These are phyloP conservation scores for Ceratobasidium sp. DNA, from an alignment of 1,284 basidiomycete genomes.

Conservation along the genomic window DNA sequence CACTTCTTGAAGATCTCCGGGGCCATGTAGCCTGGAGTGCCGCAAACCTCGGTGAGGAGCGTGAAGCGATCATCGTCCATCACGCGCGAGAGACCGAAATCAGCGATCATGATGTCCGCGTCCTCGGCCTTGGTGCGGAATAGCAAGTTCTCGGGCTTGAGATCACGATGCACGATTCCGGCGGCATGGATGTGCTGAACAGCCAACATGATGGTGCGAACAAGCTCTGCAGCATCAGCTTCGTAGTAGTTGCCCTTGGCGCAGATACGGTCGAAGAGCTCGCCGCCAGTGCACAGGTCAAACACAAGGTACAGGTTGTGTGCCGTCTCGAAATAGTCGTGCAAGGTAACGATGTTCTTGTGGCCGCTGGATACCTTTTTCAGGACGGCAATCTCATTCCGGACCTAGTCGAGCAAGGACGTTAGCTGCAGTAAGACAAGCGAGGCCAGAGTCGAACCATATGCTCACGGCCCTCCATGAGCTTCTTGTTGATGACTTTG, in stretches of 20 bases:
- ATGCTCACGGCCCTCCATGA: conserved; percentile 93
- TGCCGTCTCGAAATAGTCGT: conserved; percentile 98
- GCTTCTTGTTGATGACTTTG: conserved; percentile 96
- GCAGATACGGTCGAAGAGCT: conserved; percentile 98
- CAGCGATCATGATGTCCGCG: conserved; percentile 96
- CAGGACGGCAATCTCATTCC: conserved; percentile 96
- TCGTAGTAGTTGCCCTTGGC: conserved; percentile 98
- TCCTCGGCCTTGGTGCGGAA: conserved; percentile 92
- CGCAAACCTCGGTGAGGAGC: conserved; percentile 93
- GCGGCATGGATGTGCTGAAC: conserved; percentile 93
- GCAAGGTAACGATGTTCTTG: conserved; percentile 87
- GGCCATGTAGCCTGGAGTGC: conserved; percentile 96
- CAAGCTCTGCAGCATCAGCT: conserved; percentile 88
- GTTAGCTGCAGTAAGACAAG: neutral
- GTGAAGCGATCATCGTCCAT: conserved; percentile 92
- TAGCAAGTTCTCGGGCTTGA: conserved; percentile 97
- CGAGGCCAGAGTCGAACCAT: conserved; percentile 66
- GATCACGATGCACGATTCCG: conserved; percentile 96
- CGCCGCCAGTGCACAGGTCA: conserved; percentile 97
- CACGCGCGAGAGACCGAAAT: conserved; percentile 91
- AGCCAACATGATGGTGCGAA: conserved; percentile 86
- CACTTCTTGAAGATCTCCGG: conserved; percentile 98
- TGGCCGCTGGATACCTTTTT: conserved; percentile 95
- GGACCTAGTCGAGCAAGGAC: conserved; percentile 66
- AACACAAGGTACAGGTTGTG: conserved; percentile 97